Evolutionary conservation across 495 filamentous ascomycete species (phyloP).

Genomic region (Xylaria nigripes): DNA sequence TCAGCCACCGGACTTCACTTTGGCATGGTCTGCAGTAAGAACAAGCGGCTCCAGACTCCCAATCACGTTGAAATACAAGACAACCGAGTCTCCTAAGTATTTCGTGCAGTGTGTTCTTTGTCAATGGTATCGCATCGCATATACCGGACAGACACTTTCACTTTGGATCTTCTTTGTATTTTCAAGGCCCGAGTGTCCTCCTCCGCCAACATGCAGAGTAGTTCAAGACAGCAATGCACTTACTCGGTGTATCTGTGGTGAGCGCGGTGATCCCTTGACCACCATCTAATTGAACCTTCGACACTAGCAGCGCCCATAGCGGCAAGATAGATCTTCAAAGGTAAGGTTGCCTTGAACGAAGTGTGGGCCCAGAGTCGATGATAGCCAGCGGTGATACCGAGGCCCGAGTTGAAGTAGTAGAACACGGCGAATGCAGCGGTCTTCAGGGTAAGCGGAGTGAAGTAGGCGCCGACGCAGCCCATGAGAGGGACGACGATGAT

Average conservation of each 20-base stretch:
- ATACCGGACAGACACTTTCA: background rate
- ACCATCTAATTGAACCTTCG: conserved; percentile 95
- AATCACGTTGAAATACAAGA: too few species aligned
- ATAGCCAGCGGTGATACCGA: conserved; percentile 86
- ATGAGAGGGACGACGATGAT: conserved; percentile 77
- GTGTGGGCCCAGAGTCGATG: conserved; percentile 93
- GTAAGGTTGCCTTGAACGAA: conserved; percentile 82
- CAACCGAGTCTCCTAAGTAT: too few species aligned
- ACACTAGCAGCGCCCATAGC: conserved; percentile 89
- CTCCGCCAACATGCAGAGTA: background rate
- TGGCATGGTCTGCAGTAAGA: background rate
- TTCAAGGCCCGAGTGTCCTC: background rate
- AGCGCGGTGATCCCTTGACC: conserved; percentile 90
- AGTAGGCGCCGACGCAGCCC: conserved; percentile 70
- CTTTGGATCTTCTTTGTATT: background rate
- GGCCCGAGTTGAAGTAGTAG: conserved; percentile 89
- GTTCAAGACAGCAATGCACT: background rate
- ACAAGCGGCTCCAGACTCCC: background rate
- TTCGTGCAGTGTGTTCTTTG: too few species aligned
- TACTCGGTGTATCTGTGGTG: conserved; percentile 95
- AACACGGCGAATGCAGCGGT: conserved; percentile 73
- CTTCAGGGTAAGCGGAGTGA: conserved; percentile 67
- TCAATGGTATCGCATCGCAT: too few species aligned
- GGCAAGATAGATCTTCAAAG: conserved; percentile 88
- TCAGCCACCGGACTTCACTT: background rate